Evolutionary conservation across 164 flowering plant genomes (phyloP).

Genomic region (Warburgia ugandensis): DNA sequence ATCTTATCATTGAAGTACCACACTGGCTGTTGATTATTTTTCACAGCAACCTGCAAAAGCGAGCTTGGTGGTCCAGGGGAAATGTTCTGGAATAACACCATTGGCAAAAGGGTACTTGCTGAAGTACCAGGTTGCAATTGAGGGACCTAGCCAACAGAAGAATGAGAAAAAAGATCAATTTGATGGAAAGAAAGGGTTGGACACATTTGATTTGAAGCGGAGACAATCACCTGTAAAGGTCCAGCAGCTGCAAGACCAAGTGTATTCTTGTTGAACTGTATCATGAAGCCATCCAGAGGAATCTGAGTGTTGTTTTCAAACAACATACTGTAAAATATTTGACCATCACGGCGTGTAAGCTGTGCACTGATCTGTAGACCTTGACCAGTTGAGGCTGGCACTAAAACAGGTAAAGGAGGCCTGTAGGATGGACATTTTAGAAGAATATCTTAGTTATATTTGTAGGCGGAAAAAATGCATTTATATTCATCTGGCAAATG

Average conservation of each 20-base stretch:
- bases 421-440: slow-evolving; percentile 31
- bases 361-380: slow-evolving; percentile 92
- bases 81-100: slow-evolving; percentile 78
- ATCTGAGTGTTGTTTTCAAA: slow-evolving; percentile 80
- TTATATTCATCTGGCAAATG: no score
- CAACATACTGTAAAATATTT: slow-evolving; percentile 76
- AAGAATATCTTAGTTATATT: no score
- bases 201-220: neutral
- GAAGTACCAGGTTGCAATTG: slow-evolving; percentile 84
- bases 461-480: no score
- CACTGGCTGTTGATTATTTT: slow-evolving; percentile 96
- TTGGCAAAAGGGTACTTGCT: slow-evolving; percentile 70
- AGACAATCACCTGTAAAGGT: slow-evolving; percentile 60
- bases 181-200: neutral
- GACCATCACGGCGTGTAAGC: slow-evolving; percentile 69
- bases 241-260: slow-evolving; percentile 94
- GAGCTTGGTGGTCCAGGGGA: slow-evolving; percentile 82
- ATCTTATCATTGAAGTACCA: slow-evolving; percentile 94
- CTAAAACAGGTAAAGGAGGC: slow-evolving; percentile 74
- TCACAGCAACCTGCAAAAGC: slow-evolving; percentile 92
- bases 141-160: no score
- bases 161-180: no score
- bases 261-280: slow-evolving; percentile 95
- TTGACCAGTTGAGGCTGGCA: slow-evolving; percentile 79
- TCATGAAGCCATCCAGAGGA: slow-evolving; percentile 94